Percentiles rank a stretch among this genome's conserved stretches.
Conservation (phyloP, 2,329 filamentous ascomycete species). For the Botrytis cinerea region DNA sequence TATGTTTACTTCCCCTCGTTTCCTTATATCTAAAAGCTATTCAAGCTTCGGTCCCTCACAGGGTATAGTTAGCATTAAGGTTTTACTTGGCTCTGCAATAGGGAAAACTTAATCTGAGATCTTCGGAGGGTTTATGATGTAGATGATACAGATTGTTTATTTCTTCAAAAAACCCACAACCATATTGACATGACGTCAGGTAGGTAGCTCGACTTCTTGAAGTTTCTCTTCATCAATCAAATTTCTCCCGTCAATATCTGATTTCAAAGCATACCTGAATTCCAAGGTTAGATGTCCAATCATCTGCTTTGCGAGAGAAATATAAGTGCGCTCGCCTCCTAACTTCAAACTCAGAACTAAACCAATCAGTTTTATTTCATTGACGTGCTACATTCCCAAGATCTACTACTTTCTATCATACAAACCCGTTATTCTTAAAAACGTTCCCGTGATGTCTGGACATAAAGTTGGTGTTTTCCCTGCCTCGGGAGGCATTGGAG, state of each 20-base stretch:
- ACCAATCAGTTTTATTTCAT: not conserved
- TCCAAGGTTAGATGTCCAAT: not conserved
- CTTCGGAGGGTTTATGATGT: not conserved
- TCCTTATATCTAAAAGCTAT: not conserved
- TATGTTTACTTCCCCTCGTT: too few relatives aligned
- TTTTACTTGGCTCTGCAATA: not conserved
- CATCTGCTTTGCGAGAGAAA: too few relatives aligned
- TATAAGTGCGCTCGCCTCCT: not conserved
- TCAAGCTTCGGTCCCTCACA: not conserved
- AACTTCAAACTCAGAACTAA: not conserved
- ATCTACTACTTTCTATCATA: not conserved
- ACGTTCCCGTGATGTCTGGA: not conserved
- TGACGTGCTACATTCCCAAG: not conserved
- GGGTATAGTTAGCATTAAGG: not conserved
- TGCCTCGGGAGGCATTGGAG: not conserved
- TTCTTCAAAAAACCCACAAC: not conserved
- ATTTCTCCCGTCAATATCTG: not conserved
- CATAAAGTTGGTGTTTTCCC: not conserved
- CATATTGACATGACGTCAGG: not conserved
- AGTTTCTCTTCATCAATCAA: not conserved
- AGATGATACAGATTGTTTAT: not conserved
- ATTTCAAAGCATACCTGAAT: not conserved
- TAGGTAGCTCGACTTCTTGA: not conserved
- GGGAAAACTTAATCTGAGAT: not conserved
- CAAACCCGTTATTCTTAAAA: not conserved